A percentile compares a stretch with the other conserved stretches of the same genome.
Evolutionary conservation across 345 rosid genomes (phyloP).

Genomic region (Clausena lansium): DNA sequence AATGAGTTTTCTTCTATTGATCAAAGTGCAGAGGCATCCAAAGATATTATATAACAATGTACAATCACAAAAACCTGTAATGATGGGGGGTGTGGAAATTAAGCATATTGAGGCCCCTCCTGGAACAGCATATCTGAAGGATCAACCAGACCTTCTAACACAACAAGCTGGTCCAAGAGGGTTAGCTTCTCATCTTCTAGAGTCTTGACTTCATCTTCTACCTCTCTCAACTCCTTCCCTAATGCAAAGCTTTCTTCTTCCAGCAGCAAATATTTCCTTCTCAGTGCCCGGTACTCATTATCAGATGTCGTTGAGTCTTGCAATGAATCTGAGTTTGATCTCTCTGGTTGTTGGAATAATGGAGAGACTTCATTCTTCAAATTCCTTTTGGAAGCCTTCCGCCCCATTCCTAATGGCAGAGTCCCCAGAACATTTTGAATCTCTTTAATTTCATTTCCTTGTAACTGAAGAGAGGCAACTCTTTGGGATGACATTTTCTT

Average conservation of each 20-base stretch:
- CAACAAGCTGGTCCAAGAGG: slow-evolving; percentile 82
- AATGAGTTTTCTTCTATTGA: background rate
- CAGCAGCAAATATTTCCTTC: slow-evolving; percentile 65
- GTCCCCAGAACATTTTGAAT: slow-evolving; percentile 28
- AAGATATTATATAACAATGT: background rate
- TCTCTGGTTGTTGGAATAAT: slow-evolving; percentile 50
- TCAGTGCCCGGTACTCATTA: slow-evolving; percentile 62
- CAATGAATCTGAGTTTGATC: slow-evolving; percentile 67
- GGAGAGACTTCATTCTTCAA: slow-evolving; percentile 43
- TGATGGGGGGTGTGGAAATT: background rate
- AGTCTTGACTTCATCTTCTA: slow-evolving; percentile 60
- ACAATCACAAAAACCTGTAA: background rate
- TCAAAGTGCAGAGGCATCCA: background rate
- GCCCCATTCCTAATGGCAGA: slow-evolving; percentile 24
- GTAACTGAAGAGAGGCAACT: slow-evolving; percentile 35
- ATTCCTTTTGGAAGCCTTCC: slow-evolving; percentile 46
- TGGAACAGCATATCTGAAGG: slow-evolving; percentile 46
- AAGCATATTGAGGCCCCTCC: slow-evolving; percentile 6
- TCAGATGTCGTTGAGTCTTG: slow-evolving; percentile 58
- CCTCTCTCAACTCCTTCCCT: slow-evolving; percentile 61
- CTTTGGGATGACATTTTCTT: slow-evolving; percentile 41
- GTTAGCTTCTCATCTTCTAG: slow-evolving; percentile 76
- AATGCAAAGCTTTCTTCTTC: slow-evolving; percentile 73
- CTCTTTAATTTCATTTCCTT: slow-evolving; percentile 30
- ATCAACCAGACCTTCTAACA: slow-evolving; percentile 84